Conservation (phyloP, 1,139 yeast genomes). For the Pichia sp. region DNA sequence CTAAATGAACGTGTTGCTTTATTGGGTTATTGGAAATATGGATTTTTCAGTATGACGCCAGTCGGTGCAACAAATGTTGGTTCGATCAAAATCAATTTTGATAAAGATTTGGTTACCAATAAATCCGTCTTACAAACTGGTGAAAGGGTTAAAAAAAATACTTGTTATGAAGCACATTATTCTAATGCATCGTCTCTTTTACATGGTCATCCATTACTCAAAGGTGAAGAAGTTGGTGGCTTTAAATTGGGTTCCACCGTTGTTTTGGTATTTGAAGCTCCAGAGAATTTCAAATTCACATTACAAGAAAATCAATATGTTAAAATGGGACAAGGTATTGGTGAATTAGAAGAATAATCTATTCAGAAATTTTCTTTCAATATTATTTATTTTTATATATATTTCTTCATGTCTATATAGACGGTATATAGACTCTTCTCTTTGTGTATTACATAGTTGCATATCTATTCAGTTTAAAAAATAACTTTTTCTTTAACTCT, state of each 20-base stretch:
- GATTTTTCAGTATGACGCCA: conserved; percentile 97
- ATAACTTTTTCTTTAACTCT: conserved; percentile 35
- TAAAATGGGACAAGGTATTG: conserved; percentile 79
- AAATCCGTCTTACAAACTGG: conserved; percentile 48
- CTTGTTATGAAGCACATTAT: conserved; percentile 94
- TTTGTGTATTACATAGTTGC: background rate
- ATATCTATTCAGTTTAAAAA: conserved; percentile 2
- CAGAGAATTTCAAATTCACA: conserved; percentile 60
- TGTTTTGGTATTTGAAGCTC: conserved; percentile 94
- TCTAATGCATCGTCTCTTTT: conserved; percentile 68
- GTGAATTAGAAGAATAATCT: conserved; percentile 28
- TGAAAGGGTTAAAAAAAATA: conserved; percentile 52
- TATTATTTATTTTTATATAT: background rate
- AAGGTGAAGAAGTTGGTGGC: conserved; percentile 97
- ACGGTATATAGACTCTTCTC: background rate
- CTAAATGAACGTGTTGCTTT: conserved; percentile 93
- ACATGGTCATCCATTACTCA: conserved; percentile 81
- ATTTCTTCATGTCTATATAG: background rate
- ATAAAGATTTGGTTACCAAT: conserved; percentile 83
- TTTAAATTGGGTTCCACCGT: conserved; percentile 94
- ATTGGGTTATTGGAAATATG: conserved; percentile 93
- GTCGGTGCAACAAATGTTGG: conserved; percentile 99
- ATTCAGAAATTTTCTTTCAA: background rate
- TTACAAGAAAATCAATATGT: conserved; percentile 69
- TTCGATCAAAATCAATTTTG: conserved; percentile 85